These are phyloP conservation scores for Linanthus parryae DNA, from an alignment of 148 eudicot species.

Conservation along the genomic window DNA sequence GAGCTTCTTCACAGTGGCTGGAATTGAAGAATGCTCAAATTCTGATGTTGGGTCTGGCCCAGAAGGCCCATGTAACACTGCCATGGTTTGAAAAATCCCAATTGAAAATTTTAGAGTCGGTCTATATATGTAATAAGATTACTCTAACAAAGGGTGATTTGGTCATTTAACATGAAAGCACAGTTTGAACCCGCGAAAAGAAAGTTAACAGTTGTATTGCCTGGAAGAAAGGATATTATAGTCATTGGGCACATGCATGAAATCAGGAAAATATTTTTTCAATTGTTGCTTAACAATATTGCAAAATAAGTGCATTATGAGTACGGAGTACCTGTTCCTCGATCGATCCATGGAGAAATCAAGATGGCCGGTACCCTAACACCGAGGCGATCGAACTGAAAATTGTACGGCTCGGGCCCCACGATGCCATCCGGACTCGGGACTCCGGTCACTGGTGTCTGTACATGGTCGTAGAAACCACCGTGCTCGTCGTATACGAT, in stretches of 20 bases:
- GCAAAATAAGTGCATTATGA: no score
- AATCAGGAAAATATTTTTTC: background rate
- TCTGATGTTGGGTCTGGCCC: conserved; percentile 59
- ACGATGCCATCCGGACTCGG: conserved; percentile 70
- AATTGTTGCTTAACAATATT: background rate
- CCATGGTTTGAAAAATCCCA: conserved; percentile 13
- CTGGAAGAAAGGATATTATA: background rate
- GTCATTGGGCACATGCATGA: no score
- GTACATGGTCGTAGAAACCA: conserved; percentile 81
- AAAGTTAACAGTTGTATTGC: background rate
- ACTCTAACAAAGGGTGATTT: no score
- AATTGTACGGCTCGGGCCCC: conserved; percentile 56
- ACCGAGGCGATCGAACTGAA: conserved; percentile 67
- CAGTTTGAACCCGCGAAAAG: background rate
- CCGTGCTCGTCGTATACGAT: conserved; percentile 84
- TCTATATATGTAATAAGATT: no score
- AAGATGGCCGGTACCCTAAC: conserved; percentile 77
- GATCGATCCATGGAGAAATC: conserved; percentile 76
- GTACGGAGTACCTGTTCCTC: conserved; percentile 76
- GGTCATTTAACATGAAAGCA: background rate
- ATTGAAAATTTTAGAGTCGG: no score
- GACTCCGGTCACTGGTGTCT: conserved; percentile 52
- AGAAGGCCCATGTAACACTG: conserved; percentile 47
- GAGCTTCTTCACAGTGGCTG: conserved; percentile 57
- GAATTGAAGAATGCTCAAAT: conserved; percentile 60